These are phyloP conservation scores for Botrytis paeoniae DNA, from an alignment of 2,329 filamentous ascomycete genomes.

Conservation along the genomic window DNA sequence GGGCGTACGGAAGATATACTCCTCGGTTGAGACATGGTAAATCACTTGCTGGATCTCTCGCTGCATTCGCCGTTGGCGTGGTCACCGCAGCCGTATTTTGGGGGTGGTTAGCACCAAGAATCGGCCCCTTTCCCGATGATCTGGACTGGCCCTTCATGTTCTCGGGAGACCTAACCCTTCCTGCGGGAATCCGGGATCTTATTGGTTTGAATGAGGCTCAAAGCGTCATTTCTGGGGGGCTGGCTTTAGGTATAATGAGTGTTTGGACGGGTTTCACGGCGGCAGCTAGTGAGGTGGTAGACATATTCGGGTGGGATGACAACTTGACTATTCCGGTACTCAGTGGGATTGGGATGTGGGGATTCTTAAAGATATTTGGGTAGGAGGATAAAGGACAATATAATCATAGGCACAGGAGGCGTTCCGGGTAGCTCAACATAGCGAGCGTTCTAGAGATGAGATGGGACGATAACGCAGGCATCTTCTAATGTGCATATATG, in stretches of 20 bases:
- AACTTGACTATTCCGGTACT: constrained; percentile 95
- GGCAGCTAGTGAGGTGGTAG: constrained; percentile 83
- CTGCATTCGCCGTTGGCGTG: constrained; percentile 81
- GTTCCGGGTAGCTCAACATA: constrained; percentile 15
- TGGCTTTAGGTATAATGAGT: constrained; percentile 78
- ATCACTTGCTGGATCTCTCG: constrained; percentile 83
- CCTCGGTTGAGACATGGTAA: constrained; percentile 82
- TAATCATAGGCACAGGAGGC: constrained; percentile 10
- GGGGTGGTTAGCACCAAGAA: constrained; percentile 73
- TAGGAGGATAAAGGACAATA: constrained; percentile 29
- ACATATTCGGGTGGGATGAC: constrained; percentile 93
- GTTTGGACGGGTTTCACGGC: constrained; percentile 86
- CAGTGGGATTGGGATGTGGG: constrained; percentile 84
- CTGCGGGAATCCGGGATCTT: constrained; percentile 53
- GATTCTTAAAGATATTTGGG: constrained; percentile 84
- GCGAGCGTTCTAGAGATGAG: constrained; percentile 13
- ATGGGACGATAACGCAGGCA: constrained; percentile 15
- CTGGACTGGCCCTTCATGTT: constrained; percentile 75
- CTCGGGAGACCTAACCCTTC: constrained; percentile 70
- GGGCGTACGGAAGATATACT: constrained; percentile 86
- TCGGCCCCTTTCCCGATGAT: constrained; percentile 66
- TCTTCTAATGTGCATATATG: constrained; percentile 9
- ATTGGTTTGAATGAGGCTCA: constrained; percentile 60
- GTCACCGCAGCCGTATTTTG: constrained; percentile 82
- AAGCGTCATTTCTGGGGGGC: constrained; percentile 62